Base-by-base conservation (phyloP, 805 yeast genomes). In the Hanseniaspora hatyaiensis region DNA sequence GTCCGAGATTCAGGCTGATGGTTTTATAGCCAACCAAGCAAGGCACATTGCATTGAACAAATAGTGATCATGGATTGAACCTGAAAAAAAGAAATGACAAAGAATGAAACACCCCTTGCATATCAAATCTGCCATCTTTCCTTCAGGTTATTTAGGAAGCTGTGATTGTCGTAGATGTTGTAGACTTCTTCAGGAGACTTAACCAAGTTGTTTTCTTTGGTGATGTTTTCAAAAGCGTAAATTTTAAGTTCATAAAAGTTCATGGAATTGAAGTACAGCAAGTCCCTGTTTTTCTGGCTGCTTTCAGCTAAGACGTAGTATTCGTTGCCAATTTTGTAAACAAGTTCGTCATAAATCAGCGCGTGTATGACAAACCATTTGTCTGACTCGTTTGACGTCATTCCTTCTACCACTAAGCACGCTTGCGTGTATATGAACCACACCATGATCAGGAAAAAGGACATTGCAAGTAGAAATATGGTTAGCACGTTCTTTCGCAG, bases 371-470 rank as follows among this genome's bases (percentile, higher is more conserved):
- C 75, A 16, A 65, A 73, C 94, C 94, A 83, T 57, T 83, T 83
- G 43, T 69, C 76, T 15, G 73, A 65, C 60, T 83, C 94, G 56
- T 80, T 81, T 3, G 88, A 80, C 11, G 92, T 82, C 59, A 78
- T 78, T 0, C 94, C 94, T 34, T 73, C 67, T 52, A 69, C 71
- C 2, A 82, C 64, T 52, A 74, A 69, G 28, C 68, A 57, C 22
- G 76, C 33, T 53, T 79, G 83, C 50, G 68, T 59, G 23, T 54
- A 57, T 1, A 67, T 49, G 53, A 77, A 76, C 41, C 71, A 67
- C 11, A 61, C 51, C 20, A 71, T 64, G n/a, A 77, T 61, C 1
- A 72, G 50, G 2, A 68, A 61, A 49, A 77, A 68, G 13, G 69
- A 47, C 1, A 62, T 58, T n/a, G 75, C 65, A 36, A 79, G 56